phyloP scores from a whole-genome alignment of 805 yeast genomes.

The Suhomyces sp. region DNA sequence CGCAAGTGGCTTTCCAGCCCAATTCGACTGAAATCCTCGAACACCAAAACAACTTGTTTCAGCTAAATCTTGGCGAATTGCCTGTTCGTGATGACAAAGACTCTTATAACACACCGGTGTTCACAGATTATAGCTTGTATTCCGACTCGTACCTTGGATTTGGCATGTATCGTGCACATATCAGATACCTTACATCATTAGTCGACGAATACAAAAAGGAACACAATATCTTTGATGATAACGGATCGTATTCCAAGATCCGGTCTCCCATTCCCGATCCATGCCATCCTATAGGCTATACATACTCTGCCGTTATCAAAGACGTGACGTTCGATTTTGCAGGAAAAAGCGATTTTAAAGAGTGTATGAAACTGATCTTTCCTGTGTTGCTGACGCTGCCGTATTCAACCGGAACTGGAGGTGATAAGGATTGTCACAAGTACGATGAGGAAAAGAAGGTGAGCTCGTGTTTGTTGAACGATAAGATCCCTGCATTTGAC shows the following conservation, averaged over 20 bases:
- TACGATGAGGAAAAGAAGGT: slow-evolving; percentile 27
- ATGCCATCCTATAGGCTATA: slow-evolving; percentile 51
- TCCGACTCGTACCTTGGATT: slow-evolving; percentile 58
- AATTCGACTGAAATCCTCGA: slow-evolving; percentile 42
- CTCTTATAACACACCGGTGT: slow-evolving; percentile 17
- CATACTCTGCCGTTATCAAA: slow-evolving; percentile 20
- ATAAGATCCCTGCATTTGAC: slow-evolving; percentile 54
- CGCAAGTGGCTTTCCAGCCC: slow-evolving; percentile 65
- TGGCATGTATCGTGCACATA: slow-evolving; percentile 57
- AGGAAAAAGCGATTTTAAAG: slow-evolving; percentile 51
- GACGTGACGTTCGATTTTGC: slow-evolving; percentile 34
- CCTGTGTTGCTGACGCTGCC: slow-evolving; percentile 40
- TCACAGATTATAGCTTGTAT: slow-evolving; percentile 41
- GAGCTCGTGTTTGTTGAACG: slow-evolving; percentile 50
- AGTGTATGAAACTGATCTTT: slow-evolving; percentile 48
- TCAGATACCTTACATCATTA: slow-evolving; percentile 41
- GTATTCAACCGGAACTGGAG: slow-evolving; percentile 18
- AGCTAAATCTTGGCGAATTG: slow-evolving; percentile 39
- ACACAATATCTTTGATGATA: slow-evolving; percentile 12
- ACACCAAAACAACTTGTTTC: slow-evolving; percentile 46
- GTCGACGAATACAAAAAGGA: slow-evolving; percentile 18
- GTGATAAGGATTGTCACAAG: slow-evolving; percentile 27
- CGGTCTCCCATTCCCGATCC: slow-evolving; percentile 47
- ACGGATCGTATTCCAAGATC: slow-evolving; percentile 12
- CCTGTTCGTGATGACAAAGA: slow-evolving; percentile 12